These are phyloP conservation scores for Vaccinium macrocarpon DNA, from an alignment of 148 eudicot genomes.

Conservation along the genomic window DNA sequence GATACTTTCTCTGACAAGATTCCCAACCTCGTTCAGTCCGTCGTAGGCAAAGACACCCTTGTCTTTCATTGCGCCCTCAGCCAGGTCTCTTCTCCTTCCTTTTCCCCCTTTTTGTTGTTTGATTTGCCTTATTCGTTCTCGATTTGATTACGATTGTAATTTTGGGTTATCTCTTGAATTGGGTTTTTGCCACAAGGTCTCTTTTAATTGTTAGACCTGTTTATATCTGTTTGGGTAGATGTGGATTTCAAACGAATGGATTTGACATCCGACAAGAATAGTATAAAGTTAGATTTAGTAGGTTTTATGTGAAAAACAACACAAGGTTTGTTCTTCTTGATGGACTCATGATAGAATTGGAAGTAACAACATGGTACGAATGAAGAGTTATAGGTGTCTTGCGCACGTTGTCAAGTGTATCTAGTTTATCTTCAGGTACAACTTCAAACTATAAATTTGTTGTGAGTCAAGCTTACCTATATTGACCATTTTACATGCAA, in stretches of 20 bases:
- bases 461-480: no score
- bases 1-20: conserved; percentile 68
- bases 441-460: no score
- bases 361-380: neutral
- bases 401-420: no score
- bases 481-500: no score
- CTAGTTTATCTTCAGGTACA: no score
- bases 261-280: neutral
- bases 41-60: conserved; percentile 75
- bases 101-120: neutral
- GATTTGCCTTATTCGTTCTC: neutral
- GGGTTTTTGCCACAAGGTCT: neutral
- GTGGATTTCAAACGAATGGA: neutral
- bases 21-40: conserved; percentile 62
- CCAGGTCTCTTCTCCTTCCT: conserved; percentile 49
- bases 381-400: no score
- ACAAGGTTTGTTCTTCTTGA: neutral
- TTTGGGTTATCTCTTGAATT: neutral
- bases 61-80: conserved; percentile 97
- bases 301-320: neutral
- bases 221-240: neutral
- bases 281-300: neutral
- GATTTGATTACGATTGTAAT: neutral
- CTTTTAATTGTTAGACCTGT: neutral
- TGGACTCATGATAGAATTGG: neutral